These are phyloP conservation scores for Candida neerlandica DNA, from an alignment of 1,139 yeast genomes.

Conservation along the genomic window DNA sequence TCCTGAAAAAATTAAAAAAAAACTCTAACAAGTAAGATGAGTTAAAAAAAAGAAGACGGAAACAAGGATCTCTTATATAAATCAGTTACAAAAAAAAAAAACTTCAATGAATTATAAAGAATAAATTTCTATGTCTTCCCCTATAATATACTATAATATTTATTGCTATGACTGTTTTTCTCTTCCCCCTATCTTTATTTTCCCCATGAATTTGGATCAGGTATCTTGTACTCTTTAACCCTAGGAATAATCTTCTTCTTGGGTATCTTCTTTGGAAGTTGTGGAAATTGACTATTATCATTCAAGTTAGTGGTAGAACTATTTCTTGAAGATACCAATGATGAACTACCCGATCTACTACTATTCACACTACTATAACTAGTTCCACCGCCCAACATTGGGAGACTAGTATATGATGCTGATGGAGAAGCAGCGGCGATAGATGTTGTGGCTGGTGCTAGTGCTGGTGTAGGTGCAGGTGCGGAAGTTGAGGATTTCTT, in stretches of 20 bases:
- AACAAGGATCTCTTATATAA: too few species aligned
- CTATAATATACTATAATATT: too few species aligned
- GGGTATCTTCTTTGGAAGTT: conserved; percentile 37
- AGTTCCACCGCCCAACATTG: conserved; percentile 21
- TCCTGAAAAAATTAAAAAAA: too few species aligned
- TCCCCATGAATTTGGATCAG: conserved; percentile 32
- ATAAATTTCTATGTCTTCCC: not conserved
- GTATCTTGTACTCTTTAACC: conserved; percentile 36
- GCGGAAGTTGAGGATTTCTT: conserved; percentile 22
- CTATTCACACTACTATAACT: conserved; percentile 8
- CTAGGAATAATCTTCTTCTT: conserved; percentile 43
- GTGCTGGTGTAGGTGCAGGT: conserved; percentile 8
- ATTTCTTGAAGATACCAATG: conserved; percentile 10
- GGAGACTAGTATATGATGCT: conserved; percentile 16
- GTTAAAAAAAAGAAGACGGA: too few species aligned
- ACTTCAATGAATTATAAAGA: too few species aligned
- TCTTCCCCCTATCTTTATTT: conserved; percentile 4
- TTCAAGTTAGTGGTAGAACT: conserved; percentile 12
- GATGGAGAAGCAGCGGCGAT: conserved; percentile 5
- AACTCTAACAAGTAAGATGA: too few species aligned
- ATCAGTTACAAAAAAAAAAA: too few species aligned
- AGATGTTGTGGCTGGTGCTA: conserved; percentile 3
- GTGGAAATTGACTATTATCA: conserved; percentile 37
- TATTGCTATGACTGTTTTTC: too few species aligned
- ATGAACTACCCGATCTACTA: not conserved